Evolutionary conservation across 768 basidiomycete species (phyloP), one percentile per base, ranked within the genome.

Genomic region (Podaxis pistillaris): DNA sequence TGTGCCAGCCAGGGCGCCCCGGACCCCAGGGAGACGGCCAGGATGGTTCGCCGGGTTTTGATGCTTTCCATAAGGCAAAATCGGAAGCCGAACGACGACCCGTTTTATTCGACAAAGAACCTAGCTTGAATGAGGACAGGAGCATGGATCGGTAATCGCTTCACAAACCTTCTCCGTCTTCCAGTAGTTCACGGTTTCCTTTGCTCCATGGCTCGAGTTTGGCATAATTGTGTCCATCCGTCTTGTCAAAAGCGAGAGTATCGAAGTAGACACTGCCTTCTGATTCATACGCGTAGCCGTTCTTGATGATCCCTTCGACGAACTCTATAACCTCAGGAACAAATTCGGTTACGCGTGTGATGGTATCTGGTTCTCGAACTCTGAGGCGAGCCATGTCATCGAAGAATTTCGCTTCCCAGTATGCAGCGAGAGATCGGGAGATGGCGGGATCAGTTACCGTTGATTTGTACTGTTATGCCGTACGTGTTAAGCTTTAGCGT

Each of bases 1-100:
- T 98, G 73, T 99, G 96, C 96, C 96, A 99, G 15, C 96, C 96
- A 2, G 96, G 96, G 47, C 96, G 83, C n/a, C 96, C 95, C 46
- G 79, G 79, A 17, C 97, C 97, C 97, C 97, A 99, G 4, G 94
- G 90, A 11, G 95, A 97, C 0, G 89, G 86, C 96, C 97, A 99
- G 2, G 89, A 89, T 1, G 97, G 97, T 73, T 99, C 97, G 6
- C 97, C 97, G 2, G 94, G 86, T 78, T 95, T 96, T 33, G 94
- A 93, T 1, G 91, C 88, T 76, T 99, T 99, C 97, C 97, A 99
- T 12, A 99, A 79, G 4, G 97, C 97, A 74, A 99, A 99, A 76
- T 99, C 97, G 6, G 95, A 83, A 0, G 88, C 73, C n/a, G 93
- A 90, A 59, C 90, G 85, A 69, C 90, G 88, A 9, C 89, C 88